Percentiles rank a stretch among this genome's conserved stretches.
Evolutionary conservation across 768 basidiomycete species (phyloP).

Genomic region (Suillus placidus): DNA sequence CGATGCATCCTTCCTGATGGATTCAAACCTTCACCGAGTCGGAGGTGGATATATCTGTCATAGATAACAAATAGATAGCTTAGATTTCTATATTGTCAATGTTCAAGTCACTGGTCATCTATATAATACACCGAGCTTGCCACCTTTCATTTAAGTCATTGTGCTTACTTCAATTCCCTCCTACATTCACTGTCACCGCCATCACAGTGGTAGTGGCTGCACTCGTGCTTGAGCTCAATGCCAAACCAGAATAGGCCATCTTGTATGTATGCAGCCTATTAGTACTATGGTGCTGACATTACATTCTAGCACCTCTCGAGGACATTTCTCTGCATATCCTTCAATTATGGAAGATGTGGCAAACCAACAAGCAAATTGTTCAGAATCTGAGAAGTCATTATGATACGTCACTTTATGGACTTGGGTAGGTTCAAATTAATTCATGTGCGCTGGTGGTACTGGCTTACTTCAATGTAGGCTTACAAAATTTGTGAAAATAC

Average conservation of each 20-base stretch:
- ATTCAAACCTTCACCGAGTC: too few species aligned
- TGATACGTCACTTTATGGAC: slow-evolving; percentile 24
- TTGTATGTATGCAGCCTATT: background rate
- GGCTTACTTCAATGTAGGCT: background rate
- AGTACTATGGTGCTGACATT: background rate
- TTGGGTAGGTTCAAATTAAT: slow-evolving; percentile 15
- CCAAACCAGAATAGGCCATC: slow-evolving; percentile 10
- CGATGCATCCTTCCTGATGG: too few species aligned
- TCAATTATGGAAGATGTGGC: slow-evolving; percentile 25
- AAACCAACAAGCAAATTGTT: slow-evolving; percentile 33
- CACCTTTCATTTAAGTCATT: too few species aligned
- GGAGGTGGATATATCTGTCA: too few species aligned
- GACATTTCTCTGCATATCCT: slow-evolving; percentile 15
- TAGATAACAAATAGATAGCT: too few species aligned
- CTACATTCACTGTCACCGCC: too few species aligned
- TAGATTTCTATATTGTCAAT: too few species aligned
- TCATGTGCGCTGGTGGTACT: background rate
- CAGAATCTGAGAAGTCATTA: slow-evolving; percentile 23
- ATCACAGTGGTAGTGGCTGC: too few species aligned
- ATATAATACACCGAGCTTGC: too few species aligned
- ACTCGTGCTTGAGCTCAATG: background rate
- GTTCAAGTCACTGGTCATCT: too few species aligned
- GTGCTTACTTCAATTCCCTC: too few species aligned
- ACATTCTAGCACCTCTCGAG: slow-evolving; percentile 6
- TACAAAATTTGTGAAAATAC: slow-evolving; percentile 3